These are phyloP conservation scores for Chrysosphaeria jannelii DNA, from an alignment of 2,329 filamentous ascomycete genomes.

Conservation along the genomic window DNA sequence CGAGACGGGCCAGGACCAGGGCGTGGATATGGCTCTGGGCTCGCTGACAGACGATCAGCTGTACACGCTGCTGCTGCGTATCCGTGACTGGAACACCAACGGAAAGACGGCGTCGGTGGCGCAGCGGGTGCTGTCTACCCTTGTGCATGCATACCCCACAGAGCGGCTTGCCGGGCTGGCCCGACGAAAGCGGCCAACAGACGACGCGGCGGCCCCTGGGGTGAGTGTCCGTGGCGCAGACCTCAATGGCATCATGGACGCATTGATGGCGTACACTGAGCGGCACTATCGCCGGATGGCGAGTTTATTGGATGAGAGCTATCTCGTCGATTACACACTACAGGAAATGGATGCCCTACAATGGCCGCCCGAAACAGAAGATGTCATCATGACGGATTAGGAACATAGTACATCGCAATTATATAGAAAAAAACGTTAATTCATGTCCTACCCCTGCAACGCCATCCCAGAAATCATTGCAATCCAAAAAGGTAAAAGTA, in stretches of 20 bases:
- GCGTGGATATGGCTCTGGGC: constrained; percentile 63
- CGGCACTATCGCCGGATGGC: constrained; percentile 74
- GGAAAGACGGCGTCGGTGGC: constrained; percentile 60
- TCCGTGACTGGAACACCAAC: constrained; percentile 96
- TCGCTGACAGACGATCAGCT: constrained; percentile 60
- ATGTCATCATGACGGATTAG: constrained; percentile 6
- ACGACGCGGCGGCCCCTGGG: constrained; percentile 11
- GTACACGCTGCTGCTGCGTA: constrained; percentile 46
- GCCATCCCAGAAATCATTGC: not conserved
- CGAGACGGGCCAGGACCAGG: constrained; percentile 15
- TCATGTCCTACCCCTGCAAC: no score
- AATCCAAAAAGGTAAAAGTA: not conserved
- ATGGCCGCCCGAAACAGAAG: constrained; percentile 3
- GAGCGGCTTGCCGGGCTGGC: constrained; percentile 41
- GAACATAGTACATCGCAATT: constrained; percentile 1
- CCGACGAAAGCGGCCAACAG: constrained; percentile 7
- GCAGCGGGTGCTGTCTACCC: constrained; percentile 51
- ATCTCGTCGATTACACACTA: constrained; percentile 75
- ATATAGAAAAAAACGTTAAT: not conserved
- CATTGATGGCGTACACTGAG: constrained; percentile 72
- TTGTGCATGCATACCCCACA: constrained; percentile 59
- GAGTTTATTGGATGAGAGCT: constrained; percentile 80
- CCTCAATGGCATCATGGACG: constrained; percentile 64
- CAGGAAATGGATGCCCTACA: constrained; percentile 75
- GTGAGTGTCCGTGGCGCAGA: constrained; percentile 8